A percentile compares a stretch with the other conserved stretches of the same genome.
phyloP scores from a whole-genome alignment of 257 asterid genomes.

The Nyctanthes arbortristis region DNA sequence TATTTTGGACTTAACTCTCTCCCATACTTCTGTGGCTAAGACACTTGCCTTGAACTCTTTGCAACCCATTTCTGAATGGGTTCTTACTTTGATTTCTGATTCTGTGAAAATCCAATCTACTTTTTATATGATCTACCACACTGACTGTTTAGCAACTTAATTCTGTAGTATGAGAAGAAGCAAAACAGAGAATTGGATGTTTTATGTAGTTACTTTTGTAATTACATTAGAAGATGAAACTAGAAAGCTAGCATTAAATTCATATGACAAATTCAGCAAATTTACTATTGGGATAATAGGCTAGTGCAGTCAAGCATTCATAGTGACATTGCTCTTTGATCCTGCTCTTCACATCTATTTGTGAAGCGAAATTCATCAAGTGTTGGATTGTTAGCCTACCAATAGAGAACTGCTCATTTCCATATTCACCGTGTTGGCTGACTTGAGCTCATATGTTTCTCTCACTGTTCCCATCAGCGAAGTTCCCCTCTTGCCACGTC shows the following conservation, averaged over 20 bases:
- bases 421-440: constrained; percentile 22
- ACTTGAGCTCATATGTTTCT: constrained; percentile 21
- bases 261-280: no score
- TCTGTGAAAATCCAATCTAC: background rate
- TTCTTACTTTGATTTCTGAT: background rate
- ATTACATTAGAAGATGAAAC: no score
- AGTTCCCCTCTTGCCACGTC: background rate
- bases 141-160: background rate
- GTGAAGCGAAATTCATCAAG: no score
- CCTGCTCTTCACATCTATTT: no score
- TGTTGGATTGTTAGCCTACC: no score
- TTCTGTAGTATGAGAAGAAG: background rate
- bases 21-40: background rate
- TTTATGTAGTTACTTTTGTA: no score
- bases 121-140: background rate
- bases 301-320: no score
- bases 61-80: background rate
- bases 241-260: no score
- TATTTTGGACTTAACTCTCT: background rate
- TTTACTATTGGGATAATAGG: no score
- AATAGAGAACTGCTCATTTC: constrained; percentile 20
- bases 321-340: no score
- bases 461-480: constrained; percentile 21
- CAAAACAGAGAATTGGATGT: background rate
- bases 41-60: background rate